Percentiles rank a stretch among this genome's conserved stretches.
phyloP scores from a whole-genome alignment of 805 yeast genomes.

The Pichia eremophila region DNA sequence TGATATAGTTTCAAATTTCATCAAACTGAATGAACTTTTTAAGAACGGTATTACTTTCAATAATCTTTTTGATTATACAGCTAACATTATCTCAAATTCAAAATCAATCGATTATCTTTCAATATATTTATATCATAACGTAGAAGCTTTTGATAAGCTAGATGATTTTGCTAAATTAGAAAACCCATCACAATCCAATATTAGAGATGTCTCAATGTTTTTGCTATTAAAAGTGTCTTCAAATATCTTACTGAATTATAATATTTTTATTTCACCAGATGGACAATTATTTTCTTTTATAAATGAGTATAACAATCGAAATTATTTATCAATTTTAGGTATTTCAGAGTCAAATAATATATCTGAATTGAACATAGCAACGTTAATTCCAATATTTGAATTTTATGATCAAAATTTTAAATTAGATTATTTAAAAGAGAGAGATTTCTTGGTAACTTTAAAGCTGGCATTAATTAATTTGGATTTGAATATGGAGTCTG shows the following conservation, averaged over 20 bases:
- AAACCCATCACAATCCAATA: not conserved
- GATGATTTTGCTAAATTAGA: conserved; percentile 3
- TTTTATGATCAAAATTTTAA: conserved; percentile 25
- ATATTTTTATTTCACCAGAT: conserved; percentile 1
- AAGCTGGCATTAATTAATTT: conserved; percentile 14
- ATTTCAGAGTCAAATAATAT: conserved; percentile 11
- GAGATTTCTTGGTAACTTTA: conserved; percentile 14
- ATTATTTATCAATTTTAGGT: conserved; percentile 11
- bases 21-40: not conserved
- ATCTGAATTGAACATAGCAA: conserved; percentile 10
- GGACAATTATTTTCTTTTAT: not conserved
- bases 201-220: conserved; percentile 7
- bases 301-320: conserved; percentile 3
- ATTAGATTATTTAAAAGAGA: conserved; percentile 17
- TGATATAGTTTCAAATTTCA: not conserved
- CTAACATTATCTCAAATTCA: not conserved
- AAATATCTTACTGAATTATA: conserved; percentile 3
- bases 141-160: not conserved
- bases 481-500: conserved; percentile 12
- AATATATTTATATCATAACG: not conserved
- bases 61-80: not conserved
- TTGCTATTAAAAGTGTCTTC: conserved; percentile 3
- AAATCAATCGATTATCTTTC: not conserved
- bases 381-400: conserved; percentile 23
- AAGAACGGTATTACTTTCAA: not conserved